phyloP scores from a whole-genome alignment of 768 basidiomycete species.

The Calocera cornea region DNA sequence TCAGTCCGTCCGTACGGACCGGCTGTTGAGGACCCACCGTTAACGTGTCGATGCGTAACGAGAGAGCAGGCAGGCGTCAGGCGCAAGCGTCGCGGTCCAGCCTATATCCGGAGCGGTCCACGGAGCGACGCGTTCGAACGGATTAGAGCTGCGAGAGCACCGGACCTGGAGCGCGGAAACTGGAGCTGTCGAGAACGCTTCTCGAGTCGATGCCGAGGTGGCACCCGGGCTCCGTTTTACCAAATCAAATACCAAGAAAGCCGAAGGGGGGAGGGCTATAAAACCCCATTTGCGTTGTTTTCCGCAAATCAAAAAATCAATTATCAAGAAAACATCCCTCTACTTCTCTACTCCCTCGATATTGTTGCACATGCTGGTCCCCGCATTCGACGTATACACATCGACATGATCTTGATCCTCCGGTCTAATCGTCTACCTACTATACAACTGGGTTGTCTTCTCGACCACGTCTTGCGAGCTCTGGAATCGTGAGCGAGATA shows the following conservation, averaged over 20 bases:
- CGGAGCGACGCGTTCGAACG: not conserved
- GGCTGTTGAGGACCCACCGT: constrained; percentile 1
- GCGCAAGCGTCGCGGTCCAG: not conserved
- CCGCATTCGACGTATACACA: not conserved
- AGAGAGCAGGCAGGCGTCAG: not conserved
- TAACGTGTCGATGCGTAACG: not conserved
- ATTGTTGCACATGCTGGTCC: not conserved
- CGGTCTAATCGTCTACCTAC: not conserved
- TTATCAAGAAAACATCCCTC: not conserved
- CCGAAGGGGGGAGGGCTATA: not conserved
- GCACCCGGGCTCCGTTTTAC: not conserved
- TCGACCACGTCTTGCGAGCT: not conserved
- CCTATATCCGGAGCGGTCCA: not conserved
- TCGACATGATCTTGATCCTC: not conserved
- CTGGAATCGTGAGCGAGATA: not conserved
- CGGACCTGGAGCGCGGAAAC: not conserved
- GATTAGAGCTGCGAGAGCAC: not conserved
- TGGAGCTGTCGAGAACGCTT: not conserved
- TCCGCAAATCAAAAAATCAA: constrained; percentile 1
- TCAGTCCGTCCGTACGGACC: not conserved
- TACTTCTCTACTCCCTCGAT: not conserved
- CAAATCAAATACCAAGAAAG: constrained; percentile 4
- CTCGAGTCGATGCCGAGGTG: not conserved
- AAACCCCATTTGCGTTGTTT: not conserved
- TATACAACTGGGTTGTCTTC: not conserved